Evolutionary conservation across 176 grass and related monocot species (phyloP), one percentile per base, ranked within the genome.

Genomic region (Triticum urartu): DNA sequence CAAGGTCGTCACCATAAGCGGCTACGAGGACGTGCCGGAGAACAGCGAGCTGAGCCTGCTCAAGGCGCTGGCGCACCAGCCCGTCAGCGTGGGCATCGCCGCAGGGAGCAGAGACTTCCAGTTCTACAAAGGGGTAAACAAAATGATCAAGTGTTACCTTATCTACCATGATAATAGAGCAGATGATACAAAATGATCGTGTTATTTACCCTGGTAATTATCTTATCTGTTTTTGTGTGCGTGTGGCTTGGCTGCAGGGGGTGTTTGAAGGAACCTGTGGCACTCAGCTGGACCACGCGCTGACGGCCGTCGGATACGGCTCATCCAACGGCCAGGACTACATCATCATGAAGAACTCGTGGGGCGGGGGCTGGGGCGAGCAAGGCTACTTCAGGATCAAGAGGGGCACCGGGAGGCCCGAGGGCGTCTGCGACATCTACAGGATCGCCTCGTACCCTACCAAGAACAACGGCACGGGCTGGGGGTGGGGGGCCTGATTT

Each of bases 311-410:
- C 7, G 95, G 95, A 34, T 97, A 91, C 75, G 92, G 91, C 72
- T 93, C 95, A 9, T 82, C 81, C 20, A 43, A 88, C 11, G 87
- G 85, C 2, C 91, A 85, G 69, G 83, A 95, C 61, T 97, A 91
- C 83, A 86, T 95, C 68, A 52, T 88, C 35, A 82, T 97, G 82
- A 97, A 97, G 90, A 97, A 95, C 66, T 97, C 92, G 13, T 97
- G 95, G 92, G 95, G 92, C 9, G 68, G 18, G 15, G 85, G 45
- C 34, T 94, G 95, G 95, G 95, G 95, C 35, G 91, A 95, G 66
- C 90, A 88, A 67, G 92, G 95, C 1, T 97, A 91, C 54, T 61
- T 93, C 67, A 93, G 91, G 87, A 97, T 97, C 81, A 94, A 84
- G 81, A 93, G 83, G 89, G 86, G 88, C 14, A 93, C 87, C 0